Conservation (phyloP, 2,329 filamentous ascomycete genomes). For the Colletotrichum sp. region DNA sequence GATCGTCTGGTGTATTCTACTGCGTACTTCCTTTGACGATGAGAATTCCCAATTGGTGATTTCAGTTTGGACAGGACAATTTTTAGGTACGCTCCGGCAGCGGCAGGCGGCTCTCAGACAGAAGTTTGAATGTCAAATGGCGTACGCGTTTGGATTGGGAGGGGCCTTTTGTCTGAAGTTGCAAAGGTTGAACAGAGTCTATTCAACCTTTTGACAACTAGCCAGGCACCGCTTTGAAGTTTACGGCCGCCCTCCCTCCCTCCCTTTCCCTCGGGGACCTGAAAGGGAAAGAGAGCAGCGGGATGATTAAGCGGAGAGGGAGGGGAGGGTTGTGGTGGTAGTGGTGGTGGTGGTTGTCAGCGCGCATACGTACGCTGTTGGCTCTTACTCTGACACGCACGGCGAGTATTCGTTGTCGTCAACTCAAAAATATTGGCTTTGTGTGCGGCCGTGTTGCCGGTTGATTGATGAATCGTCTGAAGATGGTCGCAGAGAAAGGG, state of each 20-base stretch:
- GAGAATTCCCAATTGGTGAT: not conserved
- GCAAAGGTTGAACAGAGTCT: not conserved
- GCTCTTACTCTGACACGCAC: not conserved
- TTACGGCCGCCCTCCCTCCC: not conserved
- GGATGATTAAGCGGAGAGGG: not conserved
- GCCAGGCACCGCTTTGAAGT: not conserved
- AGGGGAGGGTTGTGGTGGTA: not conserved
- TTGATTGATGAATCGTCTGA: slow-evolving; percentile 10
- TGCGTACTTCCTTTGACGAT: not conserved
- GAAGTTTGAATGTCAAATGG: not conserved
- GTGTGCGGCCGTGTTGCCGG: not conserved
- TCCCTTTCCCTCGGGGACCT: not conserved
- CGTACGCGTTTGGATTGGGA: not conserved
- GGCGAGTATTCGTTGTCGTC: not conserved
- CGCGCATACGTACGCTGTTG: not conserved
- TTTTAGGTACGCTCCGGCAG: not conserved
- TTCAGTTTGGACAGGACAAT: not conserved
- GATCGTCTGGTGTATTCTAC: not conserved
- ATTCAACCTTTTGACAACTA: not conserved
- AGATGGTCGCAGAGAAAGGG: not conserved
- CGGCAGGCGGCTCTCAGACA: not conserved
- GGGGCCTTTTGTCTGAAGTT: too few species aligned
- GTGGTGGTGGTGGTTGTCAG: not conserved
- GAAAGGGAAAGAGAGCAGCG: not conserved
- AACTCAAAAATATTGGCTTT: not conserved